Evolutionary conservation across 345 rosid genomes (phyloP), one percentile per base, ranked within the genome.

Genomic region (Noccaea caerulescens): DNA sequence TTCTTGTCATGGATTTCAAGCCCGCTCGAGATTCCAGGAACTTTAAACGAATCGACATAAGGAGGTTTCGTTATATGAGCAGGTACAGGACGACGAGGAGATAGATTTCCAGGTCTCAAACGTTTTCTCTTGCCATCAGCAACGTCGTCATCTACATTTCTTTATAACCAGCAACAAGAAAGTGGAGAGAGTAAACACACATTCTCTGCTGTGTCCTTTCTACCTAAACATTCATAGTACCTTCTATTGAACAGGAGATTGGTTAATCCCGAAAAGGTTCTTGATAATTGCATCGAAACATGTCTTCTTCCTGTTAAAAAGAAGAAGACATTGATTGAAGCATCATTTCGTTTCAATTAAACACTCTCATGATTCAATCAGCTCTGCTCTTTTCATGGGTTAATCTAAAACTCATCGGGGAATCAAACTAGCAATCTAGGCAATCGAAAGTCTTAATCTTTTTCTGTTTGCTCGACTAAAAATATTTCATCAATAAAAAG

Each of bases 11-110:
- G 98, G 59, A 93, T 81, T 80, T 93, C 89, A 42, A 84, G 84
- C 14, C 88, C 93, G 69, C 84, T 84, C 0, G 85, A 83, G 68
- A 93, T 88, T 55, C 96, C 96, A 13, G 96, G 96, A 0, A 74
- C 62, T 69, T 80, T 72, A 43, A 20, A 27, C 55, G 88, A 59
- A 50, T 82, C 82, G 38, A 90, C 96, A 69, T 93, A 93, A 14
- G 88, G 81, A 68, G 98, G 96, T 71, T 63, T 83, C 18, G 6
- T 57, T 66, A 93, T 90, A 70, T 86, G 84, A 66, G 74, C 79
- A 0, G 97, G 98, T 18, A 90, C 98, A 77, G 74, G 85, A 47
- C 96, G 83, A 65, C 44, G 58, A 13, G 97, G 94, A 76, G 98
- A 90, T 49, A 88, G 8, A 63, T 80, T 83, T 13, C 96, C 97